Conservation (phyloP, 495 filamentous ascomycete species). For the Hypoxylon trugodes region DNA sequence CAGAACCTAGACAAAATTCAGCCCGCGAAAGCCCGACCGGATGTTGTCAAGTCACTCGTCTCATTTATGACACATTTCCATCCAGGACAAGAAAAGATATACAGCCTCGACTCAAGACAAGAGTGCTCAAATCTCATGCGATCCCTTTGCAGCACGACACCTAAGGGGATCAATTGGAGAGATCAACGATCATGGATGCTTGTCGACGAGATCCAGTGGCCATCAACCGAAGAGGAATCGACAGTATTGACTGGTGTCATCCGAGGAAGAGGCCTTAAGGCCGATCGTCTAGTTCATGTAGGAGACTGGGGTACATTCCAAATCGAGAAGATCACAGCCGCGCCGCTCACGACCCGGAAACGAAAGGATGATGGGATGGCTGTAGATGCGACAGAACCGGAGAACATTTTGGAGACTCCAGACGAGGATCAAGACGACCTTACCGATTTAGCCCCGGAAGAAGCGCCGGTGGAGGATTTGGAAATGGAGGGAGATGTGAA, state of each 20-base stretch:
- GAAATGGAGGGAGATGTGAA: constrained; percentile 50
- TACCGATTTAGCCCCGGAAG: constrained; percentile 79
- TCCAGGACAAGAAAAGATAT: constrained; percentile 84
- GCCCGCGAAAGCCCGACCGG: constrained; percentile 75
- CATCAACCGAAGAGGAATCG: constrained; percentile 59
- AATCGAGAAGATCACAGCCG: constrained; percentile 83
- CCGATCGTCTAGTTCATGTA: constrained; percentile 87
- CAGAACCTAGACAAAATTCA: constrained; percentile 81
- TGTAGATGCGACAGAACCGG: constrained; percentile 63
- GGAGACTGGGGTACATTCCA: constrained; percentile 97
- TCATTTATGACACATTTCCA: constrained; percentile 95
- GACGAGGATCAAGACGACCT: constrained; percentile 82
- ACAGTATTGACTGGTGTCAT: constrained; percentile 86
- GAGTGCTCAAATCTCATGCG: constrained; percentile 90
- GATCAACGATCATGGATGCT: constrained; percentile 96
- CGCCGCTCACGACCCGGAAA: constrained; percentile 63
- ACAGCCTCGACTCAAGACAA: constrained; percentile 83
- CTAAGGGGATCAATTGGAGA: constrained; percentile 92
- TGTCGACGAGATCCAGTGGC: constrained; percentile 80
- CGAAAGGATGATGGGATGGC: constrained; percentile 74
- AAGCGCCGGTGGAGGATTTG: constrained; percentile 79
- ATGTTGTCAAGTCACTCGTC: constrained; percentile 80
- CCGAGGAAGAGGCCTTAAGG: constrained; percentile 85
- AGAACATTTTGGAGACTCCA: constrained; percentile 70
- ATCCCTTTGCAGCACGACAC: constrained; percentile 85